Conservation (phyloP, 192 early-diverging fungal genomes). For the Phycomyces blakesleeanus region DNA sequence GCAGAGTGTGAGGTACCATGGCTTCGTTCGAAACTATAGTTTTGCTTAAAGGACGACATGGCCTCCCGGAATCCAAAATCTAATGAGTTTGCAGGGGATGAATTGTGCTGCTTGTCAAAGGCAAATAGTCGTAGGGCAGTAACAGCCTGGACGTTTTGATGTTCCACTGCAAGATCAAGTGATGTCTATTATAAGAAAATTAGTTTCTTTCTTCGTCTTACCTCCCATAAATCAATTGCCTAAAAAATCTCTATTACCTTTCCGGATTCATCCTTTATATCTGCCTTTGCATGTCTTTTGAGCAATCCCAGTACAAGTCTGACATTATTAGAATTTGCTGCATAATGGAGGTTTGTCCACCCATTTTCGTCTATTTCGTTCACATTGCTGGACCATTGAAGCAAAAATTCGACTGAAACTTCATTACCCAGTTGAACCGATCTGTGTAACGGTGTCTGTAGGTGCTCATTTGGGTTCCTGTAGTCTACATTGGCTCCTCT, state of each 20-base stretch:
- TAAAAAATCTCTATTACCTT: slow-evolving; percentile 49
- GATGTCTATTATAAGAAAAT: slow-evolving; percentile 36
- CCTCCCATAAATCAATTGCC: too few relatives aligned
- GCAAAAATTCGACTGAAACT: slow-evolving; percentile 70
- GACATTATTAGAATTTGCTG: slow-evolving; percentile 67
- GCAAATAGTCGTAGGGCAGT: slow-evolving; percentile 42
- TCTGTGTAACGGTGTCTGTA: slow-evolving; percentile 64
- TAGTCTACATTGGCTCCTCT: slow-evolving; percentile 69
- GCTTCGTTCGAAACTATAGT: background rate
- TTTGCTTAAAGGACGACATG: slow-evolving; percentile 37
- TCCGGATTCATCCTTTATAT: slow-evolving; percentile 66
- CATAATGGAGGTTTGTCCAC: slow-evolving; percentile 70
- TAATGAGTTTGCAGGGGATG: slow-evolving; percentile 30
- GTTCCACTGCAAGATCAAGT: slow-evolving; percentile 50
- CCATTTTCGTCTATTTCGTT: slow-evolving; percentile 61
- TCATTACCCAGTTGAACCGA: slow-evolving; percentile 64
- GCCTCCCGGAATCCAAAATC: slow-evolving; percentile 43
- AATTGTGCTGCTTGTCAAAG: slow-evolving; percentile 40
- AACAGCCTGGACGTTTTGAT: slow-evolving; percentile 50
- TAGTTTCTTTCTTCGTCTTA: too few relatives aligned
- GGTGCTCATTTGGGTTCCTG: slow-evolving; percentile 54
- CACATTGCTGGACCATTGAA: slow-evolving; percentile 75
- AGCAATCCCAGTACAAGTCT: slow-evolving; percentile 65
- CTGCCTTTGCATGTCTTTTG: slow-evolving; percentile 68
- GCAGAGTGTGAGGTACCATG: slow-evolving; percentile 27